Evolutionary conservation across 1,284 basidiomycete species (phyloP).

Genomic region (Trametes sp.): DNA sequence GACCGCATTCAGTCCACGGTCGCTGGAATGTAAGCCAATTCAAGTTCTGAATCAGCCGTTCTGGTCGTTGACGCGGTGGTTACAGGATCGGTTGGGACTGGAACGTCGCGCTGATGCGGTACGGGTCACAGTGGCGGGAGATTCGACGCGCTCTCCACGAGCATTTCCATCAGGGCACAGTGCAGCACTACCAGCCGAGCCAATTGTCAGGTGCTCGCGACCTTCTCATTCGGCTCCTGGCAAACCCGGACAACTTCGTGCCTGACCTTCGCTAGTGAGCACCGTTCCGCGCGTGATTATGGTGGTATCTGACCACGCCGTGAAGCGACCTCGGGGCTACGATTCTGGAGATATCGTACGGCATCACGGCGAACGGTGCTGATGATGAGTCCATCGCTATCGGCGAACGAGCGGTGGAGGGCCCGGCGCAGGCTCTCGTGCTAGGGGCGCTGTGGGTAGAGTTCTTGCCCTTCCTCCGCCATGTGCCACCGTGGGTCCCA

Average conservation of each 20-base stretch:
- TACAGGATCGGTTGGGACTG: conserved; percentile 32
- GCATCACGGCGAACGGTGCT: conserved; percentile 14
- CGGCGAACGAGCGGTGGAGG: conserved; percentile 23
- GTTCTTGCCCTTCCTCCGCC: conserved; percentile 39
- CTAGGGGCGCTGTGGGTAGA: conserved; percentile 33
- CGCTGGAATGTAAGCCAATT: conserved; percentile 14
- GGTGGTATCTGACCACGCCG: neutral
- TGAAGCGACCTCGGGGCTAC: conserved; percentile 21
- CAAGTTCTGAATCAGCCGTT: too few species aligned
- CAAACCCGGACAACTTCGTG: conserved; percentile 20
- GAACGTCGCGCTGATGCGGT: conserved; percentile 30
- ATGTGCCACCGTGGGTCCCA: conserved; percentile 52
- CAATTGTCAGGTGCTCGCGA: conserved; percentile 19
- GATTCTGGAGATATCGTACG: conserved; percentile 23
- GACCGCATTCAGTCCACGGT: conserved; percentile 41
- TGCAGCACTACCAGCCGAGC: conserved; percentile 12
- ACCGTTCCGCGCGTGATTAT: neutral
- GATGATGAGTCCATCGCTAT: conserved; percentile 20
- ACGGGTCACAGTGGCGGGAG: conserved; percentile 34
- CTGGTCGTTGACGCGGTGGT: neutral
- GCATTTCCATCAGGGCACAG: conserved; percentile 27
- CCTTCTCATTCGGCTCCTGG: conserved; percentile 14
- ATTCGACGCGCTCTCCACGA: conserved; percentile 31
- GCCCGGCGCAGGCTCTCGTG: conserved; percentile 20
- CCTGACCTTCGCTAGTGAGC: conserved; percentile 24